Percentiles rank a stretch among this genome's conserved stretches.
Evolutionary conservation across 129 eudicot species (phyloP).

Genomic region (Erigeron canadensis): DNA sequence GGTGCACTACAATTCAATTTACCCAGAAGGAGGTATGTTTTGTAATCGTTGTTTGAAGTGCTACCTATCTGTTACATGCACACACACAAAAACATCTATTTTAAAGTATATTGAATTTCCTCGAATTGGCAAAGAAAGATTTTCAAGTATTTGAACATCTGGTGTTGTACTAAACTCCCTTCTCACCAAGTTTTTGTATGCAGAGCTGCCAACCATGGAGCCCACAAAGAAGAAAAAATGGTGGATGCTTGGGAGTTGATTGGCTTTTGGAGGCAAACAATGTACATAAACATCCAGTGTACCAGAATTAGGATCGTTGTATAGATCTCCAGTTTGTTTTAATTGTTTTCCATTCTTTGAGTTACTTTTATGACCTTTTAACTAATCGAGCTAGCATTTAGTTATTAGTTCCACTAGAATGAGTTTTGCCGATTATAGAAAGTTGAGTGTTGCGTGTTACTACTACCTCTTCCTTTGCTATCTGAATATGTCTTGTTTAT

Average conservation of each 20-base stretch:
- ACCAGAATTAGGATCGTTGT: conserved; percentile 18
- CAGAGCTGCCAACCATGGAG: conserved; percentile 36
- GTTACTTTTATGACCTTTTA: neutral
- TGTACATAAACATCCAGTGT: conserved; percentile 17
- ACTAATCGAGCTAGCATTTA: conserved; percentile 9
- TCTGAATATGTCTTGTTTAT: no score
- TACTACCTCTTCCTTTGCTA: no score
- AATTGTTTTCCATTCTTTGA: conserved; percentile 16
- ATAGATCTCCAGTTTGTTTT: conserved; percentile 17
- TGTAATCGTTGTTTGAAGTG: neutral
- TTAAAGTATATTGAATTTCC: neutral
- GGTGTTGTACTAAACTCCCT: neutral
- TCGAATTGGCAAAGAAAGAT: neutral
- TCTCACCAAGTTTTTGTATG: conserved; percentile 4
- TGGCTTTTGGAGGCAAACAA: conserved; percentile 2
- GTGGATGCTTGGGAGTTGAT: conserved; percentile 45
- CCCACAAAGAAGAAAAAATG: conserved; percentile 37
- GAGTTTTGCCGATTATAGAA: conserved; percentile 13
- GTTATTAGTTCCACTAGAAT: neutral
- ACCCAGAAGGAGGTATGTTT: conserved; percentile 64
- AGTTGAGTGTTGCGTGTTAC: neutral
- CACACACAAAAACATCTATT: neutral
- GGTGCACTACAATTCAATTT: conserved; percentile 78
- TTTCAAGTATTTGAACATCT: neutral
- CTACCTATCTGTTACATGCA: neutral